These are phyloP conservation scores for Coccomyxa sp. DNA, from an alignment of 139 green algal genomes.

Conservation along the genomic window DNA sequence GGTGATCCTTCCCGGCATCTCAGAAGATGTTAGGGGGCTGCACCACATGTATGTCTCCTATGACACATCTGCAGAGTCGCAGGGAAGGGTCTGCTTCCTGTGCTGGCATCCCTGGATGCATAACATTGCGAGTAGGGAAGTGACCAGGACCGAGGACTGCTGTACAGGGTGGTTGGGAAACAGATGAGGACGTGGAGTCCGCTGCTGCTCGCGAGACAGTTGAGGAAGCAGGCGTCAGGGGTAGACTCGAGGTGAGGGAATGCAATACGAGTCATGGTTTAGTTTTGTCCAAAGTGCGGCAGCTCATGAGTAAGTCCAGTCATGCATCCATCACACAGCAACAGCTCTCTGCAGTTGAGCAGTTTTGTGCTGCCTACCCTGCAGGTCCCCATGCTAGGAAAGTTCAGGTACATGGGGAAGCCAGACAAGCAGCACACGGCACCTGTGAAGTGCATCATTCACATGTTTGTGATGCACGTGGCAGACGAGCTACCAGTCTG, in stretches of 20 bases:
- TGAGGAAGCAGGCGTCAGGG: constrained; percentile 88
- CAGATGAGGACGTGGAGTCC: constrained; percentile 79
- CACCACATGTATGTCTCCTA: no score
- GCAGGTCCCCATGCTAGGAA: constrained; percentile 69
- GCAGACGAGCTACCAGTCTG: constrained; percentile 77
- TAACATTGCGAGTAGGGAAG: no score
- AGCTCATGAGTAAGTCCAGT: neutral
- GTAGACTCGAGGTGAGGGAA: constrained; percentile 59
- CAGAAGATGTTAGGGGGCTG: no score
- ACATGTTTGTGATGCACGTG: constrained; percentile 84
- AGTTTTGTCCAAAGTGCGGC: neutral
- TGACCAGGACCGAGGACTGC: no score
- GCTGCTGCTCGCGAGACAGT: constrained; percentile 84
- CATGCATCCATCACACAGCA: neutral
- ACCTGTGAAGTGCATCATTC: constrained; percentile 52
- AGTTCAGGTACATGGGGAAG: constrained; percentile 66
- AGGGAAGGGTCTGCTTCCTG: no score
- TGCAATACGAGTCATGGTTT: neutral
- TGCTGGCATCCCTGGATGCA: no score
- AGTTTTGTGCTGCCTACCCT: neutral
- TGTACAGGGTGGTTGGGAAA: constrained; percentile 87
- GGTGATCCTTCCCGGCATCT: constrained; percentile 33
- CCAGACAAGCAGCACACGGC: constrained; percentile 21
- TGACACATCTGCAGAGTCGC: no score
- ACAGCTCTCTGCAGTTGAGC: constrained; percentile 16